phyloP scores from a whole-genome alignment of 2,329 filamentous ascomycete genomes.

The Colletotrichum sp. region DNA sequence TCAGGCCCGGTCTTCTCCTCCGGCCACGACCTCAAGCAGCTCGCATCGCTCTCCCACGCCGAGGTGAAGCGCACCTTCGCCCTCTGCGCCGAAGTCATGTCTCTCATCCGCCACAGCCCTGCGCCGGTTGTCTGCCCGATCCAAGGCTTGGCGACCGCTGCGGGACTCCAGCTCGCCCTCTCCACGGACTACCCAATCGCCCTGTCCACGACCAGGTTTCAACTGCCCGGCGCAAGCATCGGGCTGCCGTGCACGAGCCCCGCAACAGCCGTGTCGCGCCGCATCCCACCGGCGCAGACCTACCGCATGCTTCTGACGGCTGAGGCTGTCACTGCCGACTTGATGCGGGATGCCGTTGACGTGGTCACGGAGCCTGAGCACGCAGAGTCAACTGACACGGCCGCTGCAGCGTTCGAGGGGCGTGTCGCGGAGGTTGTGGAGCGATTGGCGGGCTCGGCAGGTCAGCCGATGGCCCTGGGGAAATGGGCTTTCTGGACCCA shows the following conservation, averaged over 20 bases:
- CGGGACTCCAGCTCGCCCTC: conserved; percentile 37
- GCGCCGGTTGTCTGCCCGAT: conserved; percentile 33
- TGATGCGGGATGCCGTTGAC: conserved; percentile 30
- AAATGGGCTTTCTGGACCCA: conserved; percentile 42
- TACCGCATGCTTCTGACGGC: conserved; percentile 34
- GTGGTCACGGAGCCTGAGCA: conserved; percentile 22
- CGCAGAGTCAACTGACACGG: conserved; percentile 22
- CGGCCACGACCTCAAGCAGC: conserved; percentile 35
- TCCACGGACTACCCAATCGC: conserved; percentile 33
- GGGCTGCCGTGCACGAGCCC: conserved; percentile 37
- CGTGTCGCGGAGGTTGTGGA: conserved; percentile 28
- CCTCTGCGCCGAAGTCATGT: conserved; percentile 35
- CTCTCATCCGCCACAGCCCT: conserved; percentile 34
- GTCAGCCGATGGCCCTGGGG: conserved; percentile 34
- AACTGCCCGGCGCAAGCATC: conserved; percentile 32
- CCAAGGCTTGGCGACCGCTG: conserved; percentile 34
- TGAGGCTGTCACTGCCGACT: conserved; percentile 28
- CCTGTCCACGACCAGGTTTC: conserved; percentile 24
- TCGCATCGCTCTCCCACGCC: conserved; percentile 10
- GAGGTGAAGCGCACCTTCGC: conserved; percentile 27
- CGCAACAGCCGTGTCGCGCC: conserved; percentile 28
- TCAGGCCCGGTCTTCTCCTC: conserved; percentile 33
- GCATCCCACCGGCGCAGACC: conserved; percentile 26
- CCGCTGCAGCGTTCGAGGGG: conserved; percentile 24
- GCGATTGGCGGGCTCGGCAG: conserved; percentile 25